phyloP scores from a whole-genome alignment of 495 filamentous ascomycete genomes.

The Penicillium daleae region DNA sequence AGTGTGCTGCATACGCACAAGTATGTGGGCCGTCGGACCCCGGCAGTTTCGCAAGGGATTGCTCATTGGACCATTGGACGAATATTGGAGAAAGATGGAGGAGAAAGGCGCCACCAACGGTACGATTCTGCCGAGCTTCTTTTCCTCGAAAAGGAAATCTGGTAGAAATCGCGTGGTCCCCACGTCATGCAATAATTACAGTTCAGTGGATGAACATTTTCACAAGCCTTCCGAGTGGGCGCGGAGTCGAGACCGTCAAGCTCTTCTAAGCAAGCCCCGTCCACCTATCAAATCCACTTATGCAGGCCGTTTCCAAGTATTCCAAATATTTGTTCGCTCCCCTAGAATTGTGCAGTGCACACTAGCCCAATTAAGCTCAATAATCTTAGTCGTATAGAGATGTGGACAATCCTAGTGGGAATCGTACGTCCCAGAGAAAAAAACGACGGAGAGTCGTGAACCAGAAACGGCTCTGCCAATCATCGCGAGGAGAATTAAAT shows the following conservation, averaged over 20 bases:
- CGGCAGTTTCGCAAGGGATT: background rate
- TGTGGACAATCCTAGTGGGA: background rate
- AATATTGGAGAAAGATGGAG: background rate
- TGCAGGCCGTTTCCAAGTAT: conserved; percentile 1
- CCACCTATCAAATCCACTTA: conserved; percentile 5
- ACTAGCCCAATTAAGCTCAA: conserved; percentile 19
- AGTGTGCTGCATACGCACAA: background rate
- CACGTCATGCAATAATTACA: background rate
- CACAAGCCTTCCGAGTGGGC: background rate
- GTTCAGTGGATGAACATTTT: background rate
- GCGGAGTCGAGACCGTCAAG: conserved; percentile 14
- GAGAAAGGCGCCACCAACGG: background rate
- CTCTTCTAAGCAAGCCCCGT: conserved; percentile 16
- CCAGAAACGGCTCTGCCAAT: background rate
- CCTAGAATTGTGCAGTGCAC: conserved; percentile 9
- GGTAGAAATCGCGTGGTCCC: conserved; percentile 1
- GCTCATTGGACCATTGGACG: background rate
- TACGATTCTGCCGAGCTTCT: conserved; percentile 1
- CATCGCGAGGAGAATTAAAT: background rate
- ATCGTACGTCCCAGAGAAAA: background rate
- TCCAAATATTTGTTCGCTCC: conserved; percentile 5
- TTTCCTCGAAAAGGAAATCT: conserved; percentile 5
- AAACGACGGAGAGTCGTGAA: background rate
- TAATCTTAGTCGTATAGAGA: background rate
- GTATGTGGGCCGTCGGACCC: background rate